Percentiles rank a stretch among this genome's conserved stretches.
Evolutionary conservation across 768 basidiomycete species (phyloP).

Genomic region (Peribolospora kevripleyi): DNA sequence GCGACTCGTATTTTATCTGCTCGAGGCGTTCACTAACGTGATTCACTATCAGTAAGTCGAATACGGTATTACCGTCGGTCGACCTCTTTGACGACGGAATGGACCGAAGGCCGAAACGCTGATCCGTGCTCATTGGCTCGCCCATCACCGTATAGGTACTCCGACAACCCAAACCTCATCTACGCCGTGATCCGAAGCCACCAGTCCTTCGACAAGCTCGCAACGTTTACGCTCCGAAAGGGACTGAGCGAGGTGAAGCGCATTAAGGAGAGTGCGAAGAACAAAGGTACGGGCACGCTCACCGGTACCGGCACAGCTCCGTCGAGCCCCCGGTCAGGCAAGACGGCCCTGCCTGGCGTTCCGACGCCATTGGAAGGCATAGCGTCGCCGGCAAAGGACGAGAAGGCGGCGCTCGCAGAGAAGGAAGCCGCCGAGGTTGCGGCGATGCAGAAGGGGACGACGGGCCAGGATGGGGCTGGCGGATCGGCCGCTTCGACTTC

Average conservation of each 20-base stretch:
- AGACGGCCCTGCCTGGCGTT: too few species aligned
- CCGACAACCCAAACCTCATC: conserved; percentile 60
- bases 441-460: too few species aligned
- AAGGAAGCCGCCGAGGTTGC: background rate
- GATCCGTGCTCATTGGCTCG: background rate
- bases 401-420: conserved; percentile 43
- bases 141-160: background rate
- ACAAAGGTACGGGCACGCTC: background rate
- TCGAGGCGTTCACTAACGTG: conserved; percentile 76
- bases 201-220: conserved; percentile 65
- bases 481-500: too few species aligned
- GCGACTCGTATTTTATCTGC: conserved; percentile 49
- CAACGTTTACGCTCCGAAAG: conserved; percentile 67
- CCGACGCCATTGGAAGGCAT: background rate
- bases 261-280: conserved; percentile 16
- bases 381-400: conserved; percentile 16
- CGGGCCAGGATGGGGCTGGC: too few species aligned
- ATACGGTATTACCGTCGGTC: conserved; percentile 3
- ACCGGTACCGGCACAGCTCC: too few species aligned
- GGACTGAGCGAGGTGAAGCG: conserved; percentile 66
- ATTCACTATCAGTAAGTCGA: conserved; percentile 41
- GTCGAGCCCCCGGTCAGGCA: too few species aligned
- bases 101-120: background rate
- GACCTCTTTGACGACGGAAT: background rate
- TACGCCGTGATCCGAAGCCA: conserved; percentile 67